Evolutionary conservation across 176 grass and related monocot species (phyloP).

Genomic region (Cymbopogon citratus): DNA sequence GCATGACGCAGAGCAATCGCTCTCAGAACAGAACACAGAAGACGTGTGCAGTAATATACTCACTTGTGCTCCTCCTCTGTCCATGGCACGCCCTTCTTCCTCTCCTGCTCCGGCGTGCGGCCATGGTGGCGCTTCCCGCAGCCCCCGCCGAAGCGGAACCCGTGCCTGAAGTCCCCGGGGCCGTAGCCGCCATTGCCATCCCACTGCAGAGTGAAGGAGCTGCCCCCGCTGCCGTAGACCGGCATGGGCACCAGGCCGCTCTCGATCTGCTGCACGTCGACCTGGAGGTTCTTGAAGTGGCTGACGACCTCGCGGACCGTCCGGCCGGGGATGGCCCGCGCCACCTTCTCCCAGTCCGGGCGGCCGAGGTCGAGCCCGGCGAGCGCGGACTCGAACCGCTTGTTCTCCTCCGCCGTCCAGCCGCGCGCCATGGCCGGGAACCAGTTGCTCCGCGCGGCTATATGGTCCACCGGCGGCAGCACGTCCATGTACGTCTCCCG

Average conservation of each 20-base stretch:
- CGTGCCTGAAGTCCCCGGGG: constrained; percentile 17
- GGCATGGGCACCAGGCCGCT: constrained; percentile 44
- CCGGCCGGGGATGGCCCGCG: constrained; percentile 60
- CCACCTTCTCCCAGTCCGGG: constrained; percentile 71
- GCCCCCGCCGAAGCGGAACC: constrained; percentile 24
- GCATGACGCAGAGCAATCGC: no score
- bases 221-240: constrained; percentile 22
- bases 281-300: constrained; percentile 64
- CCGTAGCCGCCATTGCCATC: constrained; percentile 21
- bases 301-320: constrained; percentile 47
- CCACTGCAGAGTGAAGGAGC: constrained; percentile 64
- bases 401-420: constrained; percentile 85
- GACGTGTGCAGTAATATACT: constrained; percentile 15
- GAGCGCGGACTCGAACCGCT: constrained; percentile 75
- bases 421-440: background rate
- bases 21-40: no score
- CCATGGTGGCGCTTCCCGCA: constrained; percentile 46
- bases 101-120: constrained; percentile 69
- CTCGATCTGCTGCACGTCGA: constrained; percentile 76
- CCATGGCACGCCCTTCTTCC: constrained; percentile 97
- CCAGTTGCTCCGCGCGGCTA: constrained; percentile 29
- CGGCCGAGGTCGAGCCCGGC: constrained; percentile 45
- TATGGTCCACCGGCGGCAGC: constrained; percentile 45
- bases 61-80: constrained; percentile 91
- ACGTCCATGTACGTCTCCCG: constrained; percentile 67